Evolutionary conservation across 495 filamentous ascomycete genomes (phyloP).

Genomic region (Platismatia glauca): DNA sequence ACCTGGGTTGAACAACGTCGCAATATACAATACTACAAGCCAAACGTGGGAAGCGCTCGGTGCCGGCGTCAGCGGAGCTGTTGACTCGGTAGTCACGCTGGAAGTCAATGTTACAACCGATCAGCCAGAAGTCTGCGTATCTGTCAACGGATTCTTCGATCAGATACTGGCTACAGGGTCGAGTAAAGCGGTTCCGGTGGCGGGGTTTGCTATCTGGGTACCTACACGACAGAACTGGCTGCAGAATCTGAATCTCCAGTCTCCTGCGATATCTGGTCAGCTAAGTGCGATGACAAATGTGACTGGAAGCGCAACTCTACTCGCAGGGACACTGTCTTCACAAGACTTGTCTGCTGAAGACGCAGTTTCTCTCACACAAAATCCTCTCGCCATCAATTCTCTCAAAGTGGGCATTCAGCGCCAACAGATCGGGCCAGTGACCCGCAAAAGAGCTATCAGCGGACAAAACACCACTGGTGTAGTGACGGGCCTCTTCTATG

Average conservation of each 20-base stretch:
- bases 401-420: slow-evolving; percentile 55
- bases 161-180: slow-evolving; percentile 56
- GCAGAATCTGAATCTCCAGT: slow-evolving; percentile 61
- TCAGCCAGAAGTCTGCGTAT: slow-evolving; percentile 61
- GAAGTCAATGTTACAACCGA: slow-evolving; percentile 69
- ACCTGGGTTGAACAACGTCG: slow-evolving; percentile 60
- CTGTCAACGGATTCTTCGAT: slow-evolving; percentile 73
- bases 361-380: slow-evolving; percentile 53
- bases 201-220: slow-evolving; percentile 90
- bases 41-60: slow-evolving; percentile 73
- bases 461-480: slow-evolving; percentile 51
- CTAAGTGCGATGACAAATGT: slow-evolving; percentile 58
- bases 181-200: slow-evolving; percentile 49
- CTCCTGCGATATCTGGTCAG: slow-evolving; percentile 57
- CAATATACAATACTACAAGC: slow-evolving; percentile 58
- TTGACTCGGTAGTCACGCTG: slow-evolving; percentile 62
- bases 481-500: slow-evolving; percentile 68
- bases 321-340: slow-evolving; percentile 70
- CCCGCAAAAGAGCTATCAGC: slow-evolving; percentile 50
- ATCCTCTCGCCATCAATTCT: slow-evolving; percentile 39
- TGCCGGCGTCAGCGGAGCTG: slow-evolving; percentile 74
- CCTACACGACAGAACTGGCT: slow-evolving; percentile 83
- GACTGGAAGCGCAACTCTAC: slow-evolving; percentile 53
- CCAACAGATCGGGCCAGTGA: slow-evolving; percentile 27
- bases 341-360: slow-evolving; percentile 58